A percentile compares a stretch with the other conserved stretches of the same genome.
Evolutionary conservation across 768 basidiomycete species (phyloP).

Genomic region (Trametes maxima): DNA sequence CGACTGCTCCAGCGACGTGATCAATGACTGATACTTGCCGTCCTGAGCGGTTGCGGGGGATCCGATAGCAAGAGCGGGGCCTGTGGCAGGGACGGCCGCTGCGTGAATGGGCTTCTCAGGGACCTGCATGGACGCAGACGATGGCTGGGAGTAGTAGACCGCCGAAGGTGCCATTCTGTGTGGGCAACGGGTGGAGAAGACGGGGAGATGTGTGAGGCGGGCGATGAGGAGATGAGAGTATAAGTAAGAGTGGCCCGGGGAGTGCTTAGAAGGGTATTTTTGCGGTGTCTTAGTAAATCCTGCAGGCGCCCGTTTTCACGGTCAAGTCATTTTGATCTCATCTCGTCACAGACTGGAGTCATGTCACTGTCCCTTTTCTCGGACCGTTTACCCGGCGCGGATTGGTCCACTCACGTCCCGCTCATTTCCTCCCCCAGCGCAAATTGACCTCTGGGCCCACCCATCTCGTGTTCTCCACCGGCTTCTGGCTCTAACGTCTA

Average conservation of each 20-base stretch:
- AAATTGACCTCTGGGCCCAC: not conserved
- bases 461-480: not conserved
- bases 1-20: slow-evolving; percentile 58
- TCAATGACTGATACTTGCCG: slow-evolving; percentile 74
- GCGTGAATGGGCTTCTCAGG: slow-evolving; percentile 27
- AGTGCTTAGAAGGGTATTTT: slow-evolving; percentile 16
- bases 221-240: slow-evolving; percentile 1
- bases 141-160: slow-evolving; percentile 37
- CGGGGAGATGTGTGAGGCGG: not conserved
- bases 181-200: not conserved
- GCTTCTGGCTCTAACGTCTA: too few species aligned
- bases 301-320: slow-evolving; percentile 12
- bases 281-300: slow-evolving; percentile 19
- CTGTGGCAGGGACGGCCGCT: slow-evolving; percentile 38
- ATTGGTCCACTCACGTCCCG: slow-evolving; percentile 16
- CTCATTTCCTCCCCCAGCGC: slow-evolving; percentile 9
- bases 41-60: slow-evolving; percentile 77
- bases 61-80: slow-evolving; percentile 70
- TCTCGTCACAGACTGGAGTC: slow-evolving; percentile 20
- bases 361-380: slow-evolving; percentile 7
- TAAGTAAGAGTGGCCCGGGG: slow-evolving; percentile 1
- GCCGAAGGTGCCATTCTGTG: slow-evolving; percentile 64
- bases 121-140: slow-evolving; percentile 15
- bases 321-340: slow-evolving; percentile 24
- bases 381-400: slow-evolving; percentile 10